Base-by-base conservation (phyloP, 1,284 basidiomycete genomes). In the Inonotus obliquus region DNA sequence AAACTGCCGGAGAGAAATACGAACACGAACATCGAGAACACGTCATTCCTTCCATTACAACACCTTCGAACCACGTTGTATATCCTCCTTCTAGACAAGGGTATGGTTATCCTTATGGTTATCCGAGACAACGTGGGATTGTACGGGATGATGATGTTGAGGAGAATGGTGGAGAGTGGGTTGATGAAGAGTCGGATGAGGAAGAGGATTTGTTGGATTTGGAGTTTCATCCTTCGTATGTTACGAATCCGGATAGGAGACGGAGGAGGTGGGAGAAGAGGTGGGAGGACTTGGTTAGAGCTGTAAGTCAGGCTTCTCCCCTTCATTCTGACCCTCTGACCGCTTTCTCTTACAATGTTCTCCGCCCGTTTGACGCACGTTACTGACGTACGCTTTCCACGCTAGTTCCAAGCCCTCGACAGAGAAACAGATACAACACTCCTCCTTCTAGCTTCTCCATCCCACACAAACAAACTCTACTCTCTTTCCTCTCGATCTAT, bases 391-490 rank as follows among this genome's bases (percentile, higher is more conserved):
- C 60, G 47, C 61, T 58, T 35, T 68, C 10, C 29, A 4, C 9
- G 14, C 51, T 14, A 91, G 89, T 87, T 92, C 79, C 86, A 89
- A 73, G 79, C 80, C 35, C 75, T 92, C 21, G 89, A 92, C 73
- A 79, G 87, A 54, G 87, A 91, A 72, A 92, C 89, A 4, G 90
- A 91, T 67, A 78, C 88, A 13, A 91, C 87, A 0, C 79, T 91
- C 74, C 72, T 91, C 32, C 73, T 92, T 0, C 75, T 92, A 21
- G 88, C 89, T 1, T 81, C 88, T 0, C 90, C 89, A 0, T 83
- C 87, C 0, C 86, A 91, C 69, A 78, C 83, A 9, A 82, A 79
- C 17, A 86, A 85, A 65, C 69, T 89, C 2, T 81, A 88, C 65
- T 71, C 81, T 2, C 70, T 89, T 32, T 81, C 81, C 1, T 91